phyloP scores from a whole-genome alignment of 495 filamentous ascomycete species.

The Bacidia gigantensis region DNA sequence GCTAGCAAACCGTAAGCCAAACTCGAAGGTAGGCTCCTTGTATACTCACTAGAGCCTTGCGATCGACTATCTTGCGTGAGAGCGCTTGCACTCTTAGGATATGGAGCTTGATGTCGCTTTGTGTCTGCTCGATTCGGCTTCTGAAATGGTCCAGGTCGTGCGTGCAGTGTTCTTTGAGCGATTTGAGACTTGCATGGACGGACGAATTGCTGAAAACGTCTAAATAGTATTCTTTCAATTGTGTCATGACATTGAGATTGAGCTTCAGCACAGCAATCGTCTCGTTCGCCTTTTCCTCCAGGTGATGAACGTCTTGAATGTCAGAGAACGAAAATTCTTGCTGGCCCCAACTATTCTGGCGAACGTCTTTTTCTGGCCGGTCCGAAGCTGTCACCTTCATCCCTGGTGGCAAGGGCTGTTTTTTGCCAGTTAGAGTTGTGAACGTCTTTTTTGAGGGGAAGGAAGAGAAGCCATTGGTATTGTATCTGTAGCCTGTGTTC shows the following conservation, averaged over 20 bases:
- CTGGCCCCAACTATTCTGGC: slow-evolving; percentile 4
- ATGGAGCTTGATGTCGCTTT: slow-evolving; percentile 11
- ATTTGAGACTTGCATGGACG: neutral
- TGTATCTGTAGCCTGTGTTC: no score
- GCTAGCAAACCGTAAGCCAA: slow-evolving; percentile 1
- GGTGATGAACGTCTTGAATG: slow-evolving; percentile 25
- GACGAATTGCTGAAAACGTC: neutral
- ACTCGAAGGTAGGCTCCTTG: no score
- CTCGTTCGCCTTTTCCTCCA: slow-evolving; percentile 27
- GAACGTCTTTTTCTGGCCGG: neutral
- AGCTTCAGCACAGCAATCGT: slow-evolving; percentile 23
- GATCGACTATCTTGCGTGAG: slow-evolving; percentile 7
- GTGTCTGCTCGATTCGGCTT: neutral
- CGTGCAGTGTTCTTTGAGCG: neutral
- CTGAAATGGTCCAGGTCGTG: slow-evolving; percentile 2
- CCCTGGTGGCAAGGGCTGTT: slow-evolving; percentile 3
- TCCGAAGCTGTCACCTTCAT: neutral
- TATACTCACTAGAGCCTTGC: slow-evolving; percentile 13
- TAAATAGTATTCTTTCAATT: neutral
- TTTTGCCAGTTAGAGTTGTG: neutral
- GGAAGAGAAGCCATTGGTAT: no score
- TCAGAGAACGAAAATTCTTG: slow-evolving; percentile 24
- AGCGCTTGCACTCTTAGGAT: slow-evolving; percentile 8
- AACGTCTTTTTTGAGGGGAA: no score
- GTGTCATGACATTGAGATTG: slow-evolving; percentile 22